Evolutionary conservation across 768 basidiomycete species (phyloP).

Genomic region (Rickenella mellea): DNA sequence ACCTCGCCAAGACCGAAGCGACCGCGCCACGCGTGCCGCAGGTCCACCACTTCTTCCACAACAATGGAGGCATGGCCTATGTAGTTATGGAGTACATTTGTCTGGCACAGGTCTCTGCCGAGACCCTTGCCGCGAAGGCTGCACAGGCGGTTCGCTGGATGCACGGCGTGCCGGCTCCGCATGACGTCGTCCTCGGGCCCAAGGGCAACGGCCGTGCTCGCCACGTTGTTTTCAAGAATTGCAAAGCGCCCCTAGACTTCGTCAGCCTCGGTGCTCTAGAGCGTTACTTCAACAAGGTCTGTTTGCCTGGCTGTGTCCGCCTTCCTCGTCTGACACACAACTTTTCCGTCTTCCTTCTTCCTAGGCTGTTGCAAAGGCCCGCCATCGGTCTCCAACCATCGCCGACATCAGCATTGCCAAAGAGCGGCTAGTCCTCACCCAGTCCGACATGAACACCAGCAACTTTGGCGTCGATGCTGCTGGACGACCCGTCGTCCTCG

Average conservation of each 20-base stretch:
- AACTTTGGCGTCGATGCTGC: slow-evolving; percentile 20
- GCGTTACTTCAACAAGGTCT: slow-evolving; percentile 10
- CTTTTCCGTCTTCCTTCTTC: too few species aligned
- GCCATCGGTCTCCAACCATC: slow-evolving; percentile 2
- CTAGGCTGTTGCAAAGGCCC: too few species aligned
- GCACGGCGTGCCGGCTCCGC: slow-evolving; percentile 13
- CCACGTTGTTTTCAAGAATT: slow-evolving; percentile 14
- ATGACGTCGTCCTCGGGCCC: slow-evolving; percentile 10
- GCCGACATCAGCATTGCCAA: slow-evolving; percentile 9
- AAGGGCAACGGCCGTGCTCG: slow-evolving; percentile 12
- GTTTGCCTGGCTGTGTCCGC: slow-evolving; percentile 7
- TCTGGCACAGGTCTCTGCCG: slow-evolving; percentile 10
- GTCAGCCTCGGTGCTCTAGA: slow-evolving; percentile 9
- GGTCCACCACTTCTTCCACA: slow-evolving; percentile 13
- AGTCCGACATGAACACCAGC: slow-evolving; percentile 20
- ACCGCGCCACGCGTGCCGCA: slow-evolving; percentile 17
- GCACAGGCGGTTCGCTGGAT: slow-evolving; percentile 18
- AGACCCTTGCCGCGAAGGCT: slow-evolving; percentile 11
- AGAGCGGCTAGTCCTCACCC: slow-evolving; percentile 19
- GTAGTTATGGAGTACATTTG: slow-evolving; percentile 20
- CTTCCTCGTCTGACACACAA: too few species aligned
- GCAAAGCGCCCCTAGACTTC: slow-evolving; percentile 11
- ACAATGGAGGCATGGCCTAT: slow-evolving; percentile 10
- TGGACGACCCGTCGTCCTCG: slow-evolving; percentile 16
- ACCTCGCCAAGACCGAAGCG: too few species aligned